phyloP scores from a whole-genome alignment of 2,329 filamentous ascomycete species.

The Xylariomycetidae sp. region DNA sequence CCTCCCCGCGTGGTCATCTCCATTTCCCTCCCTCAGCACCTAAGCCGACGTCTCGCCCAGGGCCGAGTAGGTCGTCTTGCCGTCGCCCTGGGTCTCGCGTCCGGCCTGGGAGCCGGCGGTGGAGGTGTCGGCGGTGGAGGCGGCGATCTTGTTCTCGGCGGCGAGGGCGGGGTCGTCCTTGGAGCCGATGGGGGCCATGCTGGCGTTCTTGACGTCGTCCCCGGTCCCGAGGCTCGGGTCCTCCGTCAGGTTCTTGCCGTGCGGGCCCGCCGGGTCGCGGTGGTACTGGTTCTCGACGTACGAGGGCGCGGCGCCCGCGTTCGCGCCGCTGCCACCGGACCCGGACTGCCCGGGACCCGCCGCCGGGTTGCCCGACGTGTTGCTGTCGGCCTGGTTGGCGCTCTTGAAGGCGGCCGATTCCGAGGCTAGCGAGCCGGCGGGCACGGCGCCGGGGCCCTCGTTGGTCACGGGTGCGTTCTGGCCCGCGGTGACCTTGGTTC shows the following conservation, averaged over 20 bases:
- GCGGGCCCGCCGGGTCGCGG: slow-evolving; percentile 28
- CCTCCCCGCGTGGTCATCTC: too few relatives aligned
- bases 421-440: slow-evolving; percentile 67
- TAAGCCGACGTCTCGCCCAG: slow-evolving; percentile 17
- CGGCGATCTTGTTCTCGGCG: slow-evolving; percentile 37
- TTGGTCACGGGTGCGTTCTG: slow-evolving; percentile 41
- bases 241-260: slow-evolving; percentile 36
- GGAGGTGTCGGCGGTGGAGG: slow-evolving; percentile 51
- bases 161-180: slow-evolving; percentile 40
- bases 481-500: slow-evolving; percentile 40
- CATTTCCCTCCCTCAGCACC: too few relatives aligned
- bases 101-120: slow-evolving; percentile 45
- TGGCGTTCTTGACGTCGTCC: slow-evolving; percentile 32
- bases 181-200: slow-evolving; percentile 38
- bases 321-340: background rate
- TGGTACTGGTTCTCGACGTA: slow-evolving; percentile 32
- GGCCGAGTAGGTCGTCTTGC: slow-evolving; percentile 16
- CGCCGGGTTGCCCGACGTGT: slow-evolving; percentile 41
- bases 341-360: slow-evolving; percentile 29
- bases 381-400: slow-evolving; percentile 49
- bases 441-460: slow-evolving; percentile 60
- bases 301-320: slow-evolving; percentile 28
- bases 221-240: slow-evolving; percentile 31
- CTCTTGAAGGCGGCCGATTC: slow-evolving; percentile 52
- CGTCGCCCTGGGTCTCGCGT: slow-evolving; percentile 32